A percentile compares a stretch with the other conserved stretches of the same genome.
Conservation (phyloP, 2,329 filamentous ascomycete species). For the Verticillium albo-atrum region DNA sequence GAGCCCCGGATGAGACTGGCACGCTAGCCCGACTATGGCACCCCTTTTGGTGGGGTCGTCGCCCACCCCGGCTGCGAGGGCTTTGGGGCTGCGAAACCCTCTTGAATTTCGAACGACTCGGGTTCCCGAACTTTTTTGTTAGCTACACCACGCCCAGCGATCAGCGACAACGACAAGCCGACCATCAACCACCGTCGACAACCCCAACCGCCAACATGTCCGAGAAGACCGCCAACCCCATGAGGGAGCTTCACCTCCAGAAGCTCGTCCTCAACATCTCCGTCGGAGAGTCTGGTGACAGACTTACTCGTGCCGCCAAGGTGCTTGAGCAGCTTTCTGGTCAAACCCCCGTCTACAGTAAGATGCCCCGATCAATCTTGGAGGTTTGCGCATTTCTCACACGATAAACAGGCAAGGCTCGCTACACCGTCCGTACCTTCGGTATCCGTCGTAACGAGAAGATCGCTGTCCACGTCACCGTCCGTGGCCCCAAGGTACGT, state of each 20-base stretch:
- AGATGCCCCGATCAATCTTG: slow-evolving; percentile 25
- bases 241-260: slow-evolving; percentile 99
- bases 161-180: background rate
- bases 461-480: slow-evolving; percentile 98
- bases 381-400: background rate
- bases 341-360: slow-evolving; percentile 99
- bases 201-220: slow-evolving; percentile 36
- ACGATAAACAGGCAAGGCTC: slow-evolving; percentile 76
- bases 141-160: background rate
- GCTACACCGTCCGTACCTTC: slow-evolving; percentile 99
- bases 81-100: slow-evolving; percentile 36
- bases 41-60: background rate
- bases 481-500: slow-evolving; percentile 79
- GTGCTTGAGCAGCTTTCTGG: slow-evolving; percentile 98
- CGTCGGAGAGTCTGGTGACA: slow-evolving; percentile 99
- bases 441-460: slow-evolving; percentile 99
- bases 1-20: background rate
- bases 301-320: slow-evolving; percentile 99
- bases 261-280: slow-evolving; percentile 99
- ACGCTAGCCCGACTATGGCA: background rate
- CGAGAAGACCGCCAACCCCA: slow-evolving; percentile 94
- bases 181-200: slow-evolving; percentile 1
- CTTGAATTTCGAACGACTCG: slow-evolving; percentile 7
- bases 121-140: background rate
- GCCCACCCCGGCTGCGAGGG: slow-evolving; percentile 18